phyloP scores from a whole-genome alignment of 352 stramenopile genomes.

The Globisporangium okanoganense region DNA sequence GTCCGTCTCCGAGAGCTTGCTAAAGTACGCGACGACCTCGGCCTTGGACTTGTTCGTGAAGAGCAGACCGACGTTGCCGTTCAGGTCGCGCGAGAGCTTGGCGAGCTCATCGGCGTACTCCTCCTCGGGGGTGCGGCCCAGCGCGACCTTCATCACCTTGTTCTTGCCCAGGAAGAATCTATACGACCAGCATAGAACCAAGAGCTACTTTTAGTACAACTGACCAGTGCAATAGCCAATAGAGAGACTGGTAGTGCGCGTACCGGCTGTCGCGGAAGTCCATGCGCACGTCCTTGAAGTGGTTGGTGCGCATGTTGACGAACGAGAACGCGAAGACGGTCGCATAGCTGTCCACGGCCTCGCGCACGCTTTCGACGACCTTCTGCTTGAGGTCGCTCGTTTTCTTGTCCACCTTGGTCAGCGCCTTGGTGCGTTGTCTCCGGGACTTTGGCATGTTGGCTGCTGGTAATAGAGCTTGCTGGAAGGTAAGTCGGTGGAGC shows the following conservation, averaged over 20 bases:
- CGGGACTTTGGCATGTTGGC: conserved; percentile 82
- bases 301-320: conserved; percentile 98
- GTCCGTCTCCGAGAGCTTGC: conserved; percentile 88
- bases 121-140: conserved; percentile 93
- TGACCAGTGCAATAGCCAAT: background rate
- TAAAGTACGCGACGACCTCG: conserved; percentile 93
- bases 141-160: conserved; percentile 97
- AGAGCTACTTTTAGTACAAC: background rate
- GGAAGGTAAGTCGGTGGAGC: background rate
- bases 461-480: background rate
- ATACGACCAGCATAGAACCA: conserved; percentile 13
- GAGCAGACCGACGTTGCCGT: conserved; percentile 92
- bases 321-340: conserved; percentile 96
- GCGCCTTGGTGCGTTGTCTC: conserved; percentile 82
- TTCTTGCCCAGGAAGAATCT: conserved; percentile 99
- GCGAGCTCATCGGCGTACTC: conserved; percentile 96
- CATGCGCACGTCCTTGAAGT: conserved; percentile 97
- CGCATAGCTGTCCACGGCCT: conserved; percentile 92
- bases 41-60: conserved; percentile 91
- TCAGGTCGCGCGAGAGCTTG: conserved; percentile 89
- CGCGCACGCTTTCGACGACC: conserved; percentile 92
- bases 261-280: conserved; percentile 93
- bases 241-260: background rate
- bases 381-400: conserved; percentile 94
- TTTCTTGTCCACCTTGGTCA: conserved; percentile 97